phyloP scores from a whole-genome alignment of 305 asterid species.

The Fraxinus sp. region DNA sequence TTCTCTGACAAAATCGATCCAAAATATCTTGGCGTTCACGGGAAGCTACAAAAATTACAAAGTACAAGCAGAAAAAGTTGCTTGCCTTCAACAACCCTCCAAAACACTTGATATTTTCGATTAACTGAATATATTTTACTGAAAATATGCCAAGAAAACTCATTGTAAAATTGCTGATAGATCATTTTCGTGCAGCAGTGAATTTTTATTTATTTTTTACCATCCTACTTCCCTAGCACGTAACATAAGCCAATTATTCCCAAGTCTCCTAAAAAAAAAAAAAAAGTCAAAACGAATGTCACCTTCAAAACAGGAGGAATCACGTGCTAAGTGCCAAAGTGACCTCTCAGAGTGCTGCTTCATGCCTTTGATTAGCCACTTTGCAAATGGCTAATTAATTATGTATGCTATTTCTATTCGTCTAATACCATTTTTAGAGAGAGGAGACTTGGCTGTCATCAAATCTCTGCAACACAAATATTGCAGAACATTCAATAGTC shows the following conservation, averaged over 20 bases:
- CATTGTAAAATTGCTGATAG: neutral
- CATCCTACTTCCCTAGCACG: neutral
- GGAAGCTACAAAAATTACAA: neutral
- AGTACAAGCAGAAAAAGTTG: neutral
- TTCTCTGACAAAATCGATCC: neutral
- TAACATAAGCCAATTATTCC: neutral
- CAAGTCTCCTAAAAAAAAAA: too few relatives aligned
- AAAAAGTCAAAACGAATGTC: neutral
- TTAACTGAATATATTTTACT: neutral
- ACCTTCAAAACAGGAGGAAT: neutral
- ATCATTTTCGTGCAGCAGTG: neutral
- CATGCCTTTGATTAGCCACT: neutral
- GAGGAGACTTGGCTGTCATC: neutral
- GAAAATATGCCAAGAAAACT: neutral
- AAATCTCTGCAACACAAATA: neutral
- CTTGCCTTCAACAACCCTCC: neutral
- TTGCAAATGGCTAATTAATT: neutral
- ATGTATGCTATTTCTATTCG: neutral
- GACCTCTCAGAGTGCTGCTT: neutral
- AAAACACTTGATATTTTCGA: too few relatives aligned
- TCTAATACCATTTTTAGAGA: neutral
- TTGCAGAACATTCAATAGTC: neutral
- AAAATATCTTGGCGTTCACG: neutral
- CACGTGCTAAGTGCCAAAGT: constrained; percentile 1
- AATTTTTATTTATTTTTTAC: too few relatives aligned